Conservation (phyloP, 306 rosid genomes). For the Fragaria iinumae region DNA sequence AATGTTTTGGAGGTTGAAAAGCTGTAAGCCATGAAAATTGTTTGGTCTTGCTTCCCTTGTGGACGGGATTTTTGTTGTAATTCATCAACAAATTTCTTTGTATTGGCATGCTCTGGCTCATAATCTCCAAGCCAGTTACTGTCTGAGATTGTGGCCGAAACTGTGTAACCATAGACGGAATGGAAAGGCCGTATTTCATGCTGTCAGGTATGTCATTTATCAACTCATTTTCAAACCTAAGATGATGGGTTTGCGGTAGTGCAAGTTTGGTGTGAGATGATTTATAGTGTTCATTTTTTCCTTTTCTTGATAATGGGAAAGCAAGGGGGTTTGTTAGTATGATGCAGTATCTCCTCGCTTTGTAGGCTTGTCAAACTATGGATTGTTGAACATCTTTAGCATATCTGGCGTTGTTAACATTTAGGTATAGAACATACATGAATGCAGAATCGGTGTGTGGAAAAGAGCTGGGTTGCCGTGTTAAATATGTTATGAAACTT, state of each 20-base stretch:
- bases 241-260: slow-evolving; percentile 10
- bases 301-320: background rate
- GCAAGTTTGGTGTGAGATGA: background rate
- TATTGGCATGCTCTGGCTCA: slow-evolving; percentile 25
- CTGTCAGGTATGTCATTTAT: slow-evolving; percentile 3
- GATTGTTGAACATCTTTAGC: background rate
- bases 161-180: background rate
- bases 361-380: background rate
- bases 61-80: slow-evolving; percentile 35
- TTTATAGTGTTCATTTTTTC: background rate
- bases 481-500: no score
- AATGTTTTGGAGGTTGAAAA: slow-evolving; percentile 32
- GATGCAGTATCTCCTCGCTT: background rate
- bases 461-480: no score
- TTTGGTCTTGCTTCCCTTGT: slow-evolving; percentile 31
- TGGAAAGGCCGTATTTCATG: background rate
- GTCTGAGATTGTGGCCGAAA: slow-evolving; percentile 9
- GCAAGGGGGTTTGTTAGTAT: background rate
- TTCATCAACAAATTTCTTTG: slow-evolving; percentile 32
- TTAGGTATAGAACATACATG: background rate
- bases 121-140: background rate
- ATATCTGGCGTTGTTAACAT: background rate
- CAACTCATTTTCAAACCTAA: background rate
- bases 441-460: background rate
- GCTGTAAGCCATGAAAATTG: slow-evolving; percentile 23